These are phyloP conservation scores for Plasmodium coatneyi DNA, from an alignment of 169 alveolate genomes.

Conservation along the genomic window DNA sequence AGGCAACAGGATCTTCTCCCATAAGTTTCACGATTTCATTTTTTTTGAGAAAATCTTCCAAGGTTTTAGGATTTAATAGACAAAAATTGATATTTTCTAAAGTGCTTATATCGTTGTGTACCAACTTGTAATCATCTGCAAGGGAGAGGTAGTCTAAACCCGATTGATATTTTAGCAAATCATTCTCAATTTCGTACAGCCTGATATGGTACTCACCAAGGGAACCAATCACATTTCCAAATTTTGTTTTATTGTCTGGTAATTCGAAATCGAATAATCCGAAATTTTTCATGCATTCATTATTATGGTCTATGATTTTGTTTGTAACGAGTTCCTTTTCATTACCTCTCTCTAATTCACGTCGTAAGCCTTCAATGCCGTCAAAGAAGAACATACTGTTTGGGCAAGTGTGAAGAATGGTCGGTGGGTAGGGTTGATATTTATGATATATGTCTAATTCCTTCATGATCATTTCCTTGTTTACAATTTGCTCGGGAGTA, in stretches of 20 bases:
- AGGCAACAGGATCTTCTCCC: neutral
- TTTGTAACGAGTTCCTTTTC: neutral
- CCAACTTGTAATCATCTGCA: slow-evolving; percentile 38
- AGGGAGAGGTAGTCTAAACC: slow-evolving; percentile 7
- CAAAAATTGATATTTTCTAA: slow-evolving; percentile 37
- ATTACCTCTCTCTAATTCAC: neutral
- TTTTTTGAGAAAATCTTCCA: slow-evolving; percentile 42
- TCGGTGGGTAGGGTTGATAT: neutral
- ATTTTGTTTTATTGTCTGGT: neutral
- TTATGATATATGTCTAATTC: neutral
- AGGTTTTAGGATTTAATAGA: slow-evolving; percentile 53
- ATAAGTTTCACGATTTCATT: neutral
- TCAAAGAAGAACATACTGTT: slow-evolving; percentile 12
- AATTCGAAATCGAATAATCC: slow-evolving; percentile 2
- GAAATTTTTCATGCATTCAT: slow-evolving; percentile 1
- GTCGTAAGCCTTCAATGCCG: neutral
- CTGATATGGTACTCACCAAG: slow-evolving; percentile 9
- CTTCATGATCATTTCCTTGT: neutral
- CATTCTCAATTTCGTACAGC: neutral
- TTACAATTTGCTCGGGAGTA: neutral
- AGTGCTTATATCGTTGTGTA: neutral
- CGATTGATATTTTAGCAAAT: slow-evolving; percentile 9
- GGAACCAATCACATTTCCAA: slow-evolving; percentile 23
- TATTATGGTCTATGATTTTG: neutral
- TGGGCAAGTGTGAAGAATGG: slow-evolving; percentile 14